Base-by-base conservation (phyloP, 352 stramenopile genomes). In the Pythium rishiriense region DNA sequence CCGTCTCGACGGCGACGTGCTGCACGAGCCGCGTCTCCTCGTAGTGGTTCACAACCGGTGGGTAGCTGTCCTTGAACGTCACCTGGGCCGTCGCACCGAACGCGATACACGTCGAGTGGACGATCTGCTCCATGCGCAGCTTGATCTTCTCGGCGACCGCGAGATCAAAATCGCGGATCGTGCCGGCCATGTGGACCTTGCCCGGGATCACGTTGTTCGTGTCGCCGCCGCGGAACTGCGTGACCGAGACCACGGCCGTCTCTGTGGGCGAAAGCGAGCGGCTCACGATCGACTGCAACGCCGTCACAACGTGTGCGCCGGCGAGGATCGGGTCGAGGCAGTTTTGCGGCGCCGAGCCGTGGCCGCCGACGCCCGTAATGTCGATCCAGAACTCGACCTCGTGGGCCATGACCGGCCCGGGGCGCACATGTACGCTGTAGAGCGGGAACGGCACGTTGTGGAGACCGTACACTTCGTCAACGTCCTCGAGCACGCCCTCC, bases 191-290 rank as follows among this genome's bases (percentile, higher is more conserved):
- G 6, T 79, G 79, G 6, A 85, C 93, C 10, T 71, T 85, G 1
- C 76, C 77, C 15, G 96, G 93, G 68, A 99, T 98, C 60, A 98
- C 90, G 72, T 99, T 99, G 73, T 97, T 97, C 6, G 93, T 93
- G 48, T 97, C 85, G 33, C 95, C 96, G n/a, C 80, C 90, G 28
- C 87, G 76, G 58, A 99, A 91, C 59, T 91, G 83, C 14, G 93
- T 98, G 29, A 98, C 81, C 7, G 86, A 97, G 4, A 98, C 76
- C 14, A 99, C 96, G 4, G 90, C 96, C 41, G 76, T 94, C 50
- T 98, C 91, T n/a, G 97, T 88, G 17, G 94, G 95, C 49, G 87
- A 89, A 25, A 97, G 66, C 17, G 75, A 92, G 17, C 96, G 79
- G 55, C 87, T 96, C 39, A 98, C 92, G 58, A 99, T 85, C 0